Evolutionary conservation across 2,329 filamentous ascomycete species (phyloP).

Genomic region (Verticillium longisporum): DNA sequence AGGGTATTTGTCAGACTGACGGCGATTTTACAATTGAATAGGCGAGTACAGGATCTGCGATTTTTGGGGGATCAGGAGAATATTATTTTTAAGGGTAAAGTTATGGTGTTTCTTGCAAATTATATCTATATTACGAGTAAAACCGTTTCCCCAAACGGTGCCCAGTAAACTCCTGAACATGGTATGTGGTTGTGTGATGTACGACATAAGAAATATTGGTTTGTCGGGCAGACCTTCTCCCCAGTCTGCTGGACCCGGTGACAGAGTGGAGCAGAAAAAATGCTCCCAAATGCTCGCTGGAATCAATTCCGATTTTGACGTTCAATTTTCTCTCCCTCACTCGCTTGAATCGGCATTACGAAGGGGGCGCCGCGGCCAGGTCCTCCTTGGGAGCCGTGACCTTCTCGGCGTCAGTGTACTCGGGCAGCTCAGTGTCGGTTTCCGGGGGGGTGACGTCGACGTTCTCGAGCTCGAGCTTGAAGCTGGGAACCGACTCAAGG

Average conservation of each 20-base stretch:
- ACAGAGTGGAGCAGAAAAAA: not conserved
- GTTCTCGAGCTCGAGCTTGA: conserved; percentile 28
- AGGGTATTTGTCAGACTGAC: no score
- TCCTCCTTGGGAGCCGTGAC: not conserved
- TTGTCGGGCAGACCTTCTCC: not conserved
- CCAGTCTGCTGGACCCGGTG: not conserved
- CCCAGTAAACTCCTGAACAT: not conserved
- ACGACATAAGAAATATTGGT: not conserved
- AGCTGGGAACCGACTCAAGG: conserved; percentile 20
- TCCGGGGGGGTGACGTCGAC: conserved; percentile 19
- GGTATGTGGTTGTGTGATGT: not conserved
- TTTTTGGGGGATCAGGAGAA: no score
- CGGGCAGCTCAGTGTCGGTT: conserved; percentile 20
- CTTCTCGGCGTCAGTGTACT: conserved; percentile 8
- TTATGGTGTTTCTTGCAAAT: not conserved
- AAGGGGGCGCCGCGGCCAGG: not conserved
- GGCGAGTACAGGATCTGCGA: no score
- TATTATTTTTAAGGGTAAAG: no score
- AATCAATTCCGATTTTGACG: no score
- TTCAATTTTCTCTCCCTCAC: not conserved
- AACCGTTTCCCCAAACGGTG: not conserved
- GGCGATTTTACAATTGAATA: no score
- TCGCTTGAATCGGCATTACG: no score
- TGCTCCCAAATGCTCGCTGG: not conserved
- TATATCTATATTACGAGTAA: not conserved